phyloP scores from a whole-genome alignment of 257 asterid genomes.

The Linaria vulgaris region DNA sequence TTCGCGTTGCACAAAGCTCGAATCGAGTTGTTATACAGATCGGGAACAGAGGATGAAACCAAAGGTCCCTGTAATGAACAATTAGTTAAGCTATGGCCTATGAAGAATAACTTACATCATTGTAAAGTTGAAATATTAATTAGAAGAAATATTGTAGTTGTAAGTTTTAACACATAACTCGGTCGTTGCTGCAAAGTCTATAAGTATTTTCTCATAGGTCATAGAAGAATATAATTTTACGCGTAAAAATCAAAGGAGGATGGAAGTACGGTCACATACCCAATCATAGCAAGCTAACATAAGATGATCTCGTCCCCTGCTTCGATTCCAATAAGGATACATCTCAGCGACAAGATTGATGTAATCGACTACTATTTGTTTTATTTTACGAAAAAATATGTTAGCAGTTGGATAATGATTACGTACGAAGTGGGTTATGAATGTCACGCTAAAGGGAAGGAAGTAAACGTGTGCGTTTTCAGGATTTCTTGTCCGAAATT shows the following conservation, averaged over 20 bases:
- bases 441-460: constrained; percentile 46
- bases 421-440: constrained; percentile 33
- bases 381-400: constrained; percentile 35
- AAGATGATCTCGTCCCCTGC: constrained; percentile 52
- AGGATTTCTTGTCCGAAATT: constrained; percentile 47
- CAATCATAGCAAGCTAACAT: constrained; percentile 56
- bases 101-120: no score
- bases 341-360: constrained; percentile 36
- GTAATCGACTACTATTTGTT: constrained; percentile 36
- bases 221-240: not conserved
- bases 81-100: no score
- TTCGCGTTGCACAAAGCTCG: constrained; percentile 59
- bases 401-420: no score
- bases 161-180: constrained; percentile 30
- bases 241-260: not conserved
- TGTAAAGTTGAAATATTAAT: no score
- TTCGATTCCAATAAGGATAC: constrained; percentile 59
- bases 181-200: no score
- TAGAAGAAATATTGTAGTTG: no score
- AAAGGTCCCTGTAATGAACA: constrained; percentile 24
- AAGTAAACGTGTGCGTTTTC: constrained; percentile 40
- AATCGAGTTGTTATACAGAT: constrained; percentile 46
- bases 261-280: constrained; percentile 31
- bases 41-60: constrained; percentile 31
- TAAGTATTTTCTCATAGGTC: no score